Base-by-base conservation (phyloP, 1,139 yeast species). In the Suhomyces taliae region DNA sequence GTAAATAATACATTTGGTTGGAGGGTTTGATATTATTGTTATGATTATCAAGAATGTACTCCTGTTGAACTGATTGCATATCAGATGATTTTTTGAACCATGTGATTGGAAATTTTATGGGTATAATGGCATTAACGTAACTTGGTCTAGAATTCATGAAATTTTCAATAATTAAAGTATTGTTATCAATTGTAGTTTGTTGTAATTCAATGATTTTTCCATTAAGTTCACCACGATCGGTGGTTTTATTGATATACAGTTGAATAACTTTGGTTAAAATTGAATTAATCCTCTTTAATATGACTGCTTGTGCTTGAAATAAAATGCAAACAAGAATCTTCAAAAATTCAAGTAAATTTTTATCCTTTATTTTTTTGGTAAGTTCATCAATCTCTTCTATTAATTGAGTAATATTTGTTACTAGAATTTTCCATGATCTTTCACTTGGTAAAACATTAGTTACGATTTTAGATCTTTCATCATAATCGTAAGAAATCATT, bases 401-500 rank as follows among this genome's bases (percentile, higher is more conserved):
- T 27, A 70, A 53, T 5, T 46, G 48, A 3, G 57, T 53, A 2
- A 69, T 55, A 32, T 70, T 74, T 12, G 57, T 61, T 39, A 64
- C 60, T 27, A 72, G 53, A 6, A 48, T 37, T 37, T 57, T 62
- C 79, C 79, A 74, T 29, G 64, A 61, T 42, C 72, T 55, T 50
- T 70, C 76, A 53, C 67, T 65, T 2, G 72, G 69, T 33, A 65
- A 49, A 1, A 62, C 57, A 15, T 58, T 62, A 36, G 58, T 55
- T 1, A 59, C 52, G 5, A 60, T 49, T 51, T 68, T 70, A 45
- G 64, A 61, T 37, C 66, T 55, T 41, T 72, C 77, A 41, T 72
- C 77, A 42, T 58, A 65, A 48, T 70, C 74, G 48, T 64, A 62
- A 0, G 73, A 56, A 3, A 72, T 61, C 50, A 67, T 62, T 41